Base-by-base conservation (phyloP, 768 basidiomycete genomes). In the Gymnopilus junonius region DNA sequence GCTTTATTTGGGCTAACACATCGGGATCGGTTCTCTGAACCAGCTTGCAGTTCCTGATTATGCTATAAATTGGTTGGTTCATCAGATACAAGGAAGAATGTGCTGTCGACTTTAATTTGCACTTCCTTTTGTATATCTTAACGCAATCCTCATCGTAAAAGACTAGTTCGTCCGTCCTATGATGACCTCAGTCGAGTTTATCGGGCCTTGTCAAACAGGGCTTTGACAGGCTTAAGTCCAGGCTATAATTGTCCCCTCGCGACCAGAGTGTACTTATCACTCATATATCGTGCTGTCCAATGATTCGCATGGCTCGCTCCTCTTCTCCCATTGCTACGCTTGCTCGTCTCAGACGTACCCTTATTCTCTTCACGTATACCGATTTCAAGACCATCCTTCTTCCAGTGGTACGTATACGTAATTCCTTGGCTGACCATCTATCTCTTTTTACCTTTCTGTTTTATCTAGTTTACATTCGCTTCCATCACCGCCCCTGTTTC, bases 341-440 rank as follows among this genome's bases (percentile, higher is more conserved):
- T 10, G 25, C 45, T 46, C 45, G 23, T 46, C 45, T 46, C 23
- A 27, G 5, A 25, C 8, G 25, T 12, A 46, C 25, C 12, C 45
- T 46, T 32, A 31, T 53, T 20, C 31, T 53, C 15, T 53, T 53
- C 32, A 53, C 50, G 27, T 53, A 20, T 6, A 53, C 50, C 4
- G 50, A 53, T 53, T 34, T 53, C 50, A 53, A 53, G 32, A 53
- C 50, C 10, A 53, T 53, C 3, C 32, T 53, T 53, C 25, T 53
- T 20, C 50, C 50, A 1, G 50, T 53, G 4, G 50, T 53, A 20
- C 32, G 50, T 34, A n/a, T n/a, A n/a, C n/a, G n/a, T n/a, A n/a
- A n/a, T n/a, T n/a, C n/a, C n/a, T n/a, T n/a, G n/a, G n/a, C n/a
- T n/a, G n/a, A n/a, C n/a, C n/a, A n/a, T n/a, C n/a, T n/a, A n/a